phyloP scores from a whole-genome alignment of 2,329 filamentous ascomycete species.

The Dactylellina cionopaga region DNA sequence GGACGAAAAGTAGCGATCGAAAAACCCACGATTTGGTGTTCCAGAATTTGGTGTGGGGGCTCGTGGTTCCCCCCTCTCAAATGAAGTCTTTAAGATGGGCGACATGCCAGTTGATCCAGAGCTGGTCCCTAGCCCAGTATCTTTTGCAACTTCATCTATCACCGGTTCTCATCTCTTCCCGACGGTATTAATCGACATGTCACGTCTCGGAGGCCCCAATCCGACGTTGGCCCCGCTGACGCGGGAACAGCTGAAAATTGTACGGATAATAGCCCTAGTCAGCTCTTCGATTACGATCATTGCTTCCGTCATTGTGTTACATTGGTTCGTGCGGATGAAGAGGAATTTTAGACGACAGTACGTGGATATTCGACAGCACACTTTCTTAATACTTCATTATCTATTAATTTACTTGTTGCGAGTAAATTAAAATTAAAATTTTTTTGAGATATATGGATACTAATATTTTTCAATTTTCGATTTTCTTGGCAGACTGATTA shows the following conservation, averaged over 20 bases:
- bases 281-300: constrained; percentile 37
- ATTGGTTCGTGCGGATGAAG: constrained; percentile 79
- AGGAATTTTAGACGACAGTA: constrained; percentile 78
- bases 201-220: constrained; percentile 40
- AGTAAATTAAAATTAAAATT: too few relatives aligned
- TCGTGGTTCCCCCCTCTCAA: constrained; percentile 46
- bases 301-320: constrained; percentile 59
- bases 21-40: constrained; percentile 42
- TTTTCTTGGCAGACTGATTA: constrained; percentile 69
- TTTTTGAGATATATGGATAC: too few relatives aligned
- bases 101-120: constrained; percentile 52
- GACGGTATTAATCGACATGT: constrained; percentile 40
- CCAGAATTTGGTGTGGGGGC: constrained; percentile 46
- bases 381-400: not conserved
- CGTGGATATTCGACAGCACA: too few relatives aligned
- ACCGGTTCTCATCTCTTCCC: constrained; percentile 23
- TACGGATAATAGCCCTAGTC: constrained; percentile 41
- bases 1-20: constrained; percentile 11
- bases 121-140: constrained; percentile 21
- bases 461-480: constrained; percentile 5
- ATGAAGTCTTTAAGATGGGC: constrained; percentile 53
- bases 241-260: constrained; percentile 38
- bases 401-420: too few relatives aligned
- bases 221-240: constrained; percentile 28
- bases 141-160: constrained; percentile 25